phyloP scores from a whole-genome alignment of 768 basidiomycete species.

The Lentinula boryana region DNA sequence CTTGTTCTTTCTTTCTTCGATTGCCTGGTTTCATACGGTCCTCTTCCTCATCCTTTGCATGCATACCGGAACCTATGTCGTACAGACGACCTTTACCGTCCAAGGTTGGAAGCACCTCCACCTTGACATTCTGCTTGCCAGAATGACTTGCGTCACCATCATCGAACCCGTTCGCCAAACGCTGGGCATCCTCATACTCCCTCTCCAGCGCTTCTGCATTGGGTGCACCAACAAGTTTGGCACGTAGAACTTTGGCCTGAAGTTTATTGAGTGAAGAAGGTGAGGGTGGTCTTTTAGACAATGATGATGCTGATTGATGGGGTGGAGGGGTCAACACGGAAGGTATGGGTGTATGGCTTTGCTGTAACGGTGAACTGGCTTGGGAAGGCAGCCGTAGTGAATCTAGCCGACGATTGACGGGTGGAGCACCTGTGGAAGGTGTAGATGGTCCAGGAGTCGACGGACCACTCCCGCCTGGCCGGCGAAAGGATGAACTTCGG shows the following conservation, averaged over 20 bases:
- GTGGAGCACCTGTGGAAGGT: constrained; percentile 26
- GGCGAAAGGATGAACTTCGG: constrained; percentile 82
- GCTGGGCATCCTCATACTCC: constrained; percentile 75
- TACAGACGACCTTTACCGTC: constrained; percentile 83
- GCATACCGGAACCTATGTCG: constrained; percentile 75
- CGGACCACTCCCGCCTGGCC: constrained; percentile 65
- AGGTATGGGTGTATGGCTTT: constrained; percentile 80
- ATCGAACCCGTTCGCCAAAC: constrained; percentile 37
- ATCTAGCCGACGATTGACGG: constrained; percentile 48
- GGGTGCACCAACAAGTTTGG: constrained; percentile 79
- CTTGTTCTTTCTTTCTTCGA: constrained; percentile 73
- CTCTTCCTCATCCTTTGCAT: constrained; percentile 58
- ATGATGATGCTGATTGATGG: constrained; percentile 14
- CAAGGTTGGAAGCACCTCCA: constrained; percentile 85
- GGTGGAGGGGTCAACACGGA: constrained; percentile 78
- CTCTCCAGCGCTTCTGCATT: constrained; percentile 74
- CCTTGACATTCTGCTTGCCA: constrained; percentile 30
- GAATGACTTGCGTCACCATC: constrained; percentile 29
- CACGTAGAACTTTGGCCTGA: constrained; percentile 89
- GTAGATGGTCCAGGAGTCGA: constrained; percentile 54
- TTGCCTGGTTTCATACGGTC: constrained; percentile 68
- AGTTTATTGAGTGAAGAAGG: constrained; percentile 84
- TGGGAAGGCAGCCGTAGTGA: constrained; percentile 58
- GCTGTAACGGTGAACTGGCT: constrained; percentile 50
- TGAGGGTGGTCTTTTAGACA: constrained; percentile 46